Evolutionary conservation across 2,329 filamentous ascomycete species (phyloP), one percentile per base, ranked within the genome.

Genomic region (Claviceps africana): DNA sequence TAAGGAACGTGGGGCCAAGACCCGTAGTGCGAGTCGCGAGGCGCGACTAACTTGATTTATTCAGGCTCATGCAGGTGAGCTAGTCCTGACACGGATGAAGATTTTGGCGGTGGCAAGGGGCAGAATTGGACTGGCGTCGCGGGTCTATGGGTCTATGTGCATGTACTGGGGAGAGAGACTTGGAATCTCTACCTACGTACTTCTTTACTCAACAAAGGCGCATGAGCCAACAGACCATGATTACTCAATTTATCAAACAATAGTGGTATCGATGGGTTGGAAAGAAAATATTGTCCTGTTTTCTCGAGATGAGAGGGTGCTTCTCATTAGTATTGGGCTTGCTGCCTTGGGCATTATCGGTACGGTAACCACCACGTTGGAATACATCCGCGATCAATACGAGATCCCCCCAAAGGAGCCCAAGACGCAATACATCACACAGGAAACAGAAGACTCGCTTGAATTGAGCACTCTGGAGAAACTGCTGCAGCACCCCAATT

Each of bases 391-490:
- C 57, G 73, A 81, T 59, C 73, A 82, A 51, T 83, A 83, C 56
- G 76, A 82, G 65, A 78, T 93, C 61, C 80, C 79, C 54, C 76
- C 79, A 37, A 63, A 72, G 39, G 78, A 81, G 54, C 81, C 81
- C 37, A 83, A 84, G 63, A 79, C 84, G 49, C 79, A 83, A 58
- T 86, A 86, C 63, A 85, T 88, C 57, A 85, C 81, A 15, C 82
- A 88, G 64, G 81, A 85, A 25, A 86, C 83, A 2, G 85, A 89
- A 61, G 84, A 88, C 61, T 78, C 83, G 2, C 72, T 89, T 43
- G 78, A 81, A 53, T 62, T 81, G 11, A 72, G 76, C 43, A 89
- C 86, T 0, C 71, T 90, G 10, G 72, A 81, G 50, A 84, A 80
- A 56, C 74, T 90, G 4, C 70, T 86, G 13, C 72, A 77, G 50